Evolutionary conservation across 1,284 basidiomycete genomes (phyloP), one percentile per base, ranked within the genome.

Genomic region (Cerioporus squamosus): DNA sequence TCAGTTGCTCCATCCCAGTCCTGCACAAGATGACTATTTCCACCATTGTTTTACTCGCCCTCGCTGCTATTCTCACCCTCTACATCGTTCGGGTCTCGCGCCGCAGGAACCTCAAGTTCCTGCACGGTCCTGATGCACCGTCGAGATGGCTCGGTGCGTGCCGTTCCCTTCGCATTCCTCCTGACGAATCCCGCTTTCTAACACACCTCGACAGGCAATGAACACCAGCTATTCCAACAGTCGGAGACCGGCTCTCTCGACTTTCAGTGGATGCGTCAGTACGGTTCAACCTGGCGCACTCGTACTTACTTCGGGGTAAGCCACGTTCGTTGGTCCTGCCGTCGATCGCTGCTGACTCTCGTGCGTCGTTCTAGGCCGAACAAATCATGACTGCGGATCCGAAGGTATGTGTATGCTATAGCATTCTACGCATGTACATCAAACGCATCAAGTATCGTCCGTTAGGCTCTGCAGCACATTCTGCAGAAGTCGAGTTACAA

Each of bases 401-500:
- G 4, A 61, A 64, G 57, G 61, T 57, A 14, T 20, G 42, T 31
- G n/a, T 12, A 17, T 5, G 10, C 45, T n/a, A n/a, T n/a, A n/a
- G 36, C 4, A 8, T 14, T 8, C 10, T 24, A 23, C 14, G 33
- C 33, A 5, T 36, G 33, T 36, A 17, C 10, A 9, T 36, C 33
- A 14, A 14, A 14, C 15, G 10, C 12, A 36, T 36, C 20, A 20
- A n/a, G 29, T 50, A 5, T n/a, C 6, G 17, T 14, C n/a, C 2
- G 1, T 12, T 5, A 68, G 68, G 72, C 67, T 0, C 18, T 72
- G 8, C 69, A 72, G 38, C 62, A 72, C 43, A 60, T 72, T 24
- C 60, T 67, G 10, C 70, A 71, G 10, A 70, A 69, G 26, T 66
- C 66, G 0, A 68, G 62, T 4, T 68, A 71, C 53, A 57, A 60